phyloP scores from a whole-genome alignment of 2,329 filamentous ascomycete genomes.

The Ophiosphaerella herpotricha region DNA sequence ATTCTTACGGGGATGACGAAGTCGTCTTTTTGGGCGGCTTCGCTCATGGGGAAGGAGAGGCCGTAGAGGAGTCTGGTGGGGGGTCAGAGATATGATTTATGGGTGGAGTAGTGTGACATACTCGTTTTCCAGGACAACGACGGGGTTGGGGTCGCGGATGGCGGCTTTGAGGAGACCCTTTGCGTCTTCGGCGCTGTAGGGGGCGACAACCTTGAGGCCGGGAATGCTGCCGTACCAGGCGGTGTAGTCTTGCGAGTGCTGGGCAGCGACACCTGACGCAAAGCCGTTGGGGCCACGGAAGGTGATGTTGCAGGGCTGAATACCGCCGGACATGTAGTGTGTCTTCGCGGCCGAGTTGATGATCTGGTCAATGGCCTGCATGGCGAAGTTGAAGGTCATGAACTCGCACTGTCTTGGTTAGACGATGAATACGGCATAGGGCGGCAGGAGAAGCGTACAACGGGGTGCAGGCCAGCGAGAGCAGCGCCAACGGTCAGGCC shows the following conservation, averaged over 20 bases:
- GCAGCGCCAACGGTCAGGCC: constrained; percentile 95
- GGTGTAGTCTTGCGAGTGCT: constrained; percentile 98
- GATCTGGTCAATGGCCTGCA: constrained; percentile 99
- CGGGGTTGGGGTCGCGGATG: constrained; percentile 97
- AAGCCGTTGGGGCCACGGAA: constrained; percentile 99
- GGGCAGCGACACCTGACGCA: constrained; percentile 89
- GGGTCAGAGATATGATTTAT: too few relatives aligned
- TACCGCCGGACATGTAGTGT: constrained; percentile 99
- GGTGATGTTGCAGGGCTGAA: constrained; percentile 99
- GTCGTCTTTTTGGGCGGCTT: constrained; percentile 92
- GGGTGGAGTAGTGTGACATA: constrained; percentile 22
- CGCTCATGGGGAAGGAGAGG: constrained; percentile 94
- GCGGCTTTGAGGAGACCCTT: constrained; percentile 98
- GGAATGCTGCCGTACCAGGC: constrained; percentile 99
- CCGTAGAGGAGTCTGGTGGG: constrained; percentile 76
- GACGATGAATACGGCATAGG: neutral
- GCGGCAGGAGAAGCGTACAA: constrained; percentile 63
- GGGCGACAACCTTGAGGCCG: constrained; percentile 93
- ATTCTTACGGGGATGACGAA: constrained; percentile 78
- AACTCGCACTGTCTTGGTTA: constrained; percentile 78
- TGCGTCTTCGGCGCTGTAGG: constrained; percentile 96
- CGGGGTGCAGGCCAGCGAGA: constrained; percentile 88
- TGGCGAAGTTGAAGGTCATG: constrained; percentile 99
- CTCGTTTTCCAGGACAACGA: constrained; percentile 68
- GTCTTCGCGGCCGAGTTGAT: constrained; percentile 99